Evolutionary conservation across 192 early-diverging fungal species (phyloP), one percentile per base, ranked within the genome.

Genomic region (Linnemannia schmuckeri): DNA sequence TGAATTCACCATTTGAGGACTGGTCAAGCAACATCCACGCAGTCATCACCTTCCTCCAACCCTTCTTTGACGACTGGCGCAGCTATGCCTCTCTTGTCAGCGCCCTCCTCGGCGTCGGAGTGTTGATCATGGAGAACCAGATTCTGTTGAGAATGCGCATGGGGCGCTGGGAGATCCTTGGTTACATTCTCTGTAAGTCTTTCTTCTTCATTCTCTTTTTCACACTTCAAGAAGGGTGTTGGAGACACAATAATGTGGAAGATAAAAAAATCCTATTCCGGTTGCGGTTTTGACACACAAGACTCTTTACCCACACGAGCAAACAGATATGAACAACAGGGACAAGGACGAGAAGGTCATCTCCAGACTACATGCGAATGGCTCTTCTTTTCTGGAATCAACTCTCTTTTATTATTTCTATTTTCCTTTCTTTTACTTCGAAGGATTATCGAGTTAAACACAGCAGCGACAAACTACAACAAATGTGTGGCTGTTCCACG

Each of bases 51-150:
- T 87, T 87, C 52, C 76, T 87, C 12, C 41, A 87, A 40, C 85
- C 85, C 8, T 87, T 87, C 54, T 87, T 87, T 72, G 79, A 87
- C 38, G 85, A 87, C 85, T 87, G 85, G 85, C 79, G 79, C n/a
- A 81, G 79, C 66, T 81, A 87, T 61, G 80, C 85, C 5, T 69
- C 76, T 52, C 71, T 87, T 13, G 63, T 81, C 66, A 81, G 79
- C 35, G 46, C 78, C 24, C 61, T 87, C 7, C 46, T 87, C 70
- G 85, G 85, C 22, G 70, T 87, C 44, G 85, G 85, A 35, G 85
- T 87, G 9, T 41, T 87, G 63, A 81, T 87, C 33, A 87, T 87
- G 85, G 85, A 87, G 54, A 87, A 87, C 76, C 85, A 87, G 24
- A 79, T 87, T 13, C 52, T 87, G 46, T 47, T 87, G 33, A n/a